Conservation (phyloP, 1,284 basidiomycete species). For the Cutaneotrichosporon daszewskae region DNA sequence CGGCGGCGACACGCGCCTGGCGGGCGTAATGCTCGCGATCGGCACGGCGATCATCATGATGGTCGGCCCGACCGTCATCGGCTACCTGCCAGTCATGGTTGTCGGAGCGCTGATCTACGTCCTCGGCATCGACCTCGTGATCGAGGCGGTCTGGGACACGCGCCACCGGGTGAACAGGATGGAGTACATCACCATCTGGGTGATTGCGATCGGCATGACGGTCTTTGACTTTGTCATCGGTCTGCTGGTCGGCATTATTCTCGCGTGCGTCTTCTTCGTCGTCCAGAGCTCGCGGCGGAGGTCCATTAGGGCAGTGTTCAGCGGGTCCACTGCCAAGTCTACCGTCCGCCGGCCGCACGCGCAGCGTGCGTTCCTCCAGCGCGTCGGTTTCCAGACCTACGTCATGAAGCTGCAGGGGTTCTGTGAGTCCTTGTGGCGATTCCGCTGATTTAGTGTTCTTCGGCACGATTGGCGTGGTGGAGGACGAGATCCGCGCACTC, state of each 20-base stretch:
- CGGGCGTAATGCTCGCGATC: conserved; percentile 77
- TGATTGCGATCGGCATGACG: conserved; percentile 79
- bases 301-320: conserved; percentile 75
- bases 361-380: conserved; percentile 82
- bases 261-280: conserved; percentile 94
- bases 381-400: conserved; percentile 86
- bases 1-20: conserved; percentile 76
- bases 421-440: conserved; percentile 24
- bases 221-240: conserved; percentile 90
- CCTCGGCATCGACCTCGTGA: conserved; percentile 86
- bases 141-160: conserved; percentile 96
- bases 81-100: conserved; percentile 81
- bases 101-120: conserved; percentile 92
- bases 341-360: conserved; percentile 84
- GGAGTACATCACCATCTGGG: conserved; percentile 54
- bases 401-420: conserved; percentile 81
- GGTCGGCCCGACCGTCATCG: conserved; percentile 66
- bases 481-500: conserved; percentile 61
- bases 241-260: conserved; percentile 83
- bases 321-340: conserved; percentile 74
- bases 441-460: conserved; percentile 65
- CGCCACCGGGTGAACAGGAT: conserved; percentile 74
- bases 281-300: conserved; percentile 79
- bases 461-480: conserved; percentile 84
- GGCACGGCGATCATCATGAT: conserved; percentile 70